Percentiles rank a stretch among this genome's conserved stretches.
phyloP scores from a whole-genome alignment of 352 stramenopile genomes.

The Globisporangium solare region DNA sequence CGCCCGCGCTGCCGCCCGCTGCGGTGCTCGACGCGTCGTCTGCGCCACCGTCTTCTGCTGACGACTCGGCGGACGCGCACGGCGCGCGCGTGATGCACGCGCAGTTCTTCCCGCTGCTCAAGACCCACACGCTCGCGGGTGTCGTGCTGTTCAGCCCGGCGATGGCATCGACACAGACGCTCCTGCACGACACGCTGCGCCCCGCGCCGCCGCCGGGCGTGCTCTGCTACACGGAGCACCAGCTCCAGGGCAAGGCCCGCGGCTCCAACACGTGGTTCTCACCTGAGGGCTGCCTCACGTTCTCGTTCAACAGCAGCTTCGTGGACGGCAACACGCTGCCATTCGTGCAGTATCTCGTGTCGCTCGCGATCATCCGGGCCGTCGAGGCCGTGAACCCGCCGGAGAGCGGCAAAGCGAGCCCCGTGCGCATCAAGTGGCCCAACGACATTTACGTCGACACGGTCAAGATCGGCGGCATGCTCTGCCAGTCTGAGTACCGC shows the following conservation, averaged over 20 bases:
- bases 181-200: slow-evolving; percentile 75
- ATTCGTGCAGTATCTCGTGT: slow-evolving; percentile 90
- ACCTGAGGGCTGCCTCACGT: slow-evolving; percentile 87
- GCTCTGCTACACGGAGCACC: slow-evolving; percentile 78
- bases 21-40: slow-evolving; percentile 12
- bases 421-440: slow-evolving; percentile 90
- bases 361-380: slow-evolving; percentile 79
- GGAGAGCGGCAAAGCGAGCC: slow-evolving; percentile 24
- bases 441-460: slow-evolving; percentile 90
- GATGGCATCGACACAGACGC: slow-evolving; percentile 77
- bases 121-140: slow-evolving; percentile 56
- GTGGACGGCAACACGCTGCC: slow-evolving; percentile 73
- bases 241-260: slow-evolving; percentile 77
- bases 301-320: slow-evolving; percentile 87
- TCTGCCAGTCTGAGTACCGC: slow-evolving; percentile 86
- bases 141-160: slow-evolving; percentile 71
- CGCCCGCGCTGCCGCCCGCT: slow-evolving; percentile 14
- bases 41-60: slow-evolving; percentile 7
- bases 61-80: slow-evolving; percentile 21
- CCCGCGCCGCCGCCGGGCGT: slow-evolving; percentile 56
- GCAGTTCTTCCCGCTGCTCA: slow-evolving; percentile 46
- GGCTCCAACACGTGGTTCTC: slow-evolving; percentile 85
- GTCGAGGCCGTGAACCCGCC: slow-evolving; percentile 55
- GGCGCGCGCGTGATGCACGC: slow-evolving; percentile 19
- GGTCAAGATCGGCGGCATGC: slow-evolving; percentile 87